phyloP scores from a whole-genome alignment of 2,329 filamentous ascomycete species.

The Orbilia ellipsospora region DNA sequence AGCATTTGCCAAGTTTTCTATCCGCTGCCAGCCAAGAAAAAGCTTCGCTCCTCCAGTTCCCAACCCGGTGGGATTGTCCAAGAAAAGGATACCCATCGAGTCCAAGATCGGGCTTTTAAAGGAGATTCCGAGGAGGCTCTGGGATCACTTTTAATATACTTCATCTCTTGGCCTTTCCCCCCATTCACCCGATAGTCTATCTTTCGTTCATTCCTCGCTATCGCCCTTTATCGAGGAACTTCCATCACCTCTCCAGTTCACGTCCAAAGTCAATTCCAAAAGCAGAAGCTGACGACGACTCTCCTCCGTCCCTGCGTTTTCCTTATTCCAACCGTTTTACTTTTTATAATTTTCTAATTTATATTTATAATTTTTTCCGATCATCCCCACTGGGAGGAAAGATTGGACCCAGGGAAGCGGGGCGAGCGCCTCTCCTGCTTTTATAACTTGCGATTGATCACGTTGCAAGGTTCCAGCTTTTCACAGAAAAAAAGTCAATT shows the following conservation, averaged over 20 bases:
- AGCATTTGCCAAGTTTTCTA: conserved; percentile 56
- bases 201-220: too few species aligned
- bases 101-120: conserved; percentile 20
- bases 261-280: background rate
- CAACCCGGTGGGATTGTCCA: conserved; percentile 44
- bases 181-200: conserved; percentile 15
- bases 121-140: conserved; percentile 31
- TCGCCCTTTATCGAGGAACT: background rate
- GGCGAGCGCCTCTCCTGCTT: too few species aligned
- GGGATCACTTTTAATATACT: conserved; percentile 26
- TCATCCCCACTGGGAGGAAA: too few species aligned
- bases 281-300: conserved; percentile 41
- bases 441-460: background rate
- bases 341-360: background rate
- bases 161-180: conserved; percentile 35
- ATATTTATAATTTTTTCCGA: too few species aligned
- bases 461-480: conserved; percentile 33
- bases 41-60: conserved; percentile 51
- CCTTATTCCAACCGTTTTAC: conserved; percentile 9
- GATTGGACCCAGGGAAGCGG: too few species aligned
- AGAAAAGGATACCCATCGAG: conserved; percentile 10
- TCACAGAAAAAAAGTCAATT: background rate
- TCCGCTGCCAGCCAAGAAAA: conserved; percentile 56
- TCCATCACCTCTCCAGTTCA: background rate
- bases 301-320: conserved; percentile 12